phyloP scores from a whole-genome alignment of 2,329 filamentous ascomycete species.

The Botrytis medusae region DNA sequence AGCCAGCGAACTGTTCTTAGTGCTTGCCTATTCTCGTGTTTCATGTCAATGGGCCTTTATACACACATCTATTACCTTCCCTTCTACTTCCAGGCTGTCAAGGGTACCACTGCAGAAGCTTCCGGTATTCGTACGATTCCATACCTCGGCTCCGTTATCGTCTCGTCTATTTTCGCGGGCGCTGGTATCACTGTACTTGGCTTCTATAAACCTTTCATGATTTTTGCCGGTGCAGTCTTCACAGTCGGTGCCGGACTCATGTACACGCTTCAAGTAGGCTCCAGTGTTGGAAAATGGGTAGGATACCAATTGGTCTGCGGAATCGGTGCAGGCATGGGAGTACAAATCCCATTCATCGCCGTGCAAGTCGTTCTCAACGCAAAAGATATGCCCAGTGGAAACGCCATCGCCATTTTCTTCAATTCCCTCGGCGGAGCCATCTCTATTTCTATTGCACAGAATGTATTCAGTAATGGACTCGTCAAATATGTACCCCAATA shows the following conservation, averaged over 20 bases:
- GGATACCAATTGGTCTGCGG: conserved; percentile 54
- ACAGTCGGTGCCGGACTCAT: conserved; percentile 47
- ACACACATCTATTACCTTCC: conserved; percentile 48
- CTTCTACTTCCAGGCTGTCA: conserved; percentile 53
- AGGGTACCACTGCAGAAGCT: conserved; percentile 42
- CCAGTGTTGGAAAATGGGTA: conserved; percentile 50
- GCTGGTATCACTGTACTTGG: conserved; percentile 44
- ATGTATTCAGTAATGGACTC: conserved; percentile 43
- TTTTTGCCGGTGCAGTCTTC: conserved; percentile 47
- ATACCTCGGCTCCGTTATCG: conserved; percentile 46
- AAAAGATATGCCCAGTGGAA: conserved; percentile 55
- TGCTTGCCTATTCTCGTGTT: conserved; percentile 40
- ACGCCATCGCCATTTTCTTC: conserved; percentile 56
- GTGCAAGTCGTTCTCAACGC: conserved; percentile 51
- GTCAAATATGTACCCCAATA: conserved; percentile 36
- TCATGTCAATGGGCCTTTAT: conserved; percentile 40
- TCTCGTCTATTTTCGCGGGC: conserved; percentile 45
- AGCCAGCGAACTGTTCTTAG: conserved; percentile 42
- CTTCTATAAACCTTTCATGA: conserved; percentile 47
- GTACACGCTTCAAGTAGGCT: conserved; percentile 44
- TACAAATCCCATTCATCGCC: conserved; percentile 52
- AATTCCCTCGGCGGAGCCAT: conserved; percentile 60
- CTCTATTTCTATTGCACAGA: conserved; percentile 56
- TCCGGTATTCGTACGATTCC: conserved; percentile 47
- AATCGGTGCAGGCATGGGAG: conserved; percentile 46